Evolutionary conservation across 345 rosid genomes (phyloP), one percentile per base, ranked within the genome.

Genomic region (Streptanthus diversifolius): DNA sequence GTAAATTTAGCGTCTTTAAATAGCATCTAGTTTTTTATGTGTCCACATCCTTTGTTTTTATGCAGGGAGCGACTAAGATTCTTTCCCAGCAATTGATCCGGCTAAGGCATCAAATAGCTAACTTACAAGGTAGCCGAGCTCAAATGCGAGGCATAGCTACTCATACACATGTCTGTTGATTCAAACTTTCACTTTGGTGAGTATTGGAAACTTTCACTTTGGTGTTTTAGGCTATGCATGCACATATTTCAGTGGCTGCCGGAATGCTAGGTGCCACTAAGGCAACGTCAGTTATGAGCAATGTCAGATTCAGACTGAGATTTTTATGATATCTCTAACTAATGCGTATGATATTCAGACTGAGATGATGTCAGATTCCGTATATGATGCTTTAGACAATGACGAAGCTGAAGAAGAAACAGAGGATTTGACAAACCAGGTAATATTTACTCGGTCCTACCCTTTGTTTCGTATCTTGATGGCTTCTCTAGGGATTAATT

Each of bases 141-240:
- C 99, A 93, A 76, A 88, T 93, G 88, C 84, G 97, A 85, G 99
- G 99, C 82, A 85, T 93, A 21, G 93, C 98, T 59, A 93, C 98
- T 77, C 98, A 93, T 80, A 91, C 99, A 0, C 99, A 91, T 89
- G 99, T 91, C 43, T 54, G 0, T n/a, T 52, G 7, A 19, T 60
- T 29, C 1, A 15, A 25, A 24, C 11, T 4, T 58, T n/a, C n/a
- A n/a, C n/a, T n/a, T n/a, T n/a, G 7, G 0, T 49, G 17, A 58
- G 32, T 56, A 24, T 56, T 62, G 27, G 19, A 44, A 61, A 17
- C 44, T 40, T 76, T 52, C 15, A 53, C 76, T 39, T 54, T 52
- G 68, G 66, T 72, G 45, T 65, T 65, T 57, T 82, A 93, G 98
- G 97, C 95, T 72, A 91, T 93, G 97, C 75, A 91, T 71, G 93